Evolutionary conservation across 2,329 filamentous ascomycete genomes (phyloP), one percentile per base, ranked within the genome.

Genomic region (Davidsoniella neocaledoniae): DNA sequence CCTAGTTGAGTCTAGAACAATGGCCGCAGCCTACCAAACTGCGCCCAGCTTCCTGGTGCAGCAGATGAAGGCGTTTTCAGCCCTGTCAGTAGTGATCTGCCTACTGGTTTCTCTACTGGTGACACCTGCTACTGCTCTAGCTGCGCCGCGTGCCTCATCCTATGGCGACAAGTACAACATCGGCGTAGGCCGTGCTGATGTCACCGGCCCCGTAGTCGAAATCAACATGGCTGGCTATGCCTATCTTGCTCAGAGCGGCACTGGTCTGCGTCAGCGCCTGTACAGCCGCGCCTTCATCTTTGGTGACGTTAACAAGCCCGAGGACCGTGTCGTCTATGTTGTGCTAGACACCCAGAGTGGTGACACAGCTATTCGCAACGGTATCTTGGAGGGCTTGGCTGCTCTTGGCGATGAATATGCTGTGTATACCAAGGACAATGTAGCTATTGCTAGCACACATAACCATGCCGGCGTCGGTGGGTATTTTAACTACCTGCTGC

Each of bases 161-260:
- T n/a, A 36, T 10, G 53, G 48, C 4, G 53, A 54, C 40, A 53
- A 43, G 45, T 75, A 73, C 53, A 61, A 75, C 2, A 54, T 75
- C 16, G 72, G 72, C 3, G 69, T 69, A 10, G 72, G 72, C 41
- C 74, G 73, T 56, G 72, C 66, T 14, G 72, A 75, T 56, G 72
- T 75, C 55, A 75, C 72, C 1, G 72, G 83, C 3, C 86, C 86
- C 0, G 83, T 91, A 4, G 86, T 90, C 25, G 86, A 94, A 64
- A 78, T 94, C 64, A 86, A 86, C 60, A 75, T 94, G 64, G 91
- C 88, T 72, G 88, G 88, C 54, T 94, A 94, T 66, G 86, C 87
- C 25, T 79, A 85, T 61, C 69, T 77, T 12, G 75, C 74, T 41
- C 88, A 95, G 64, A 65, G 83, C n/a, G 88, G 88, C 43, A 79